Base-by-base conservation (phyloP, 163 green algal genomes). In the Scenedesmus sp. region DNA sequence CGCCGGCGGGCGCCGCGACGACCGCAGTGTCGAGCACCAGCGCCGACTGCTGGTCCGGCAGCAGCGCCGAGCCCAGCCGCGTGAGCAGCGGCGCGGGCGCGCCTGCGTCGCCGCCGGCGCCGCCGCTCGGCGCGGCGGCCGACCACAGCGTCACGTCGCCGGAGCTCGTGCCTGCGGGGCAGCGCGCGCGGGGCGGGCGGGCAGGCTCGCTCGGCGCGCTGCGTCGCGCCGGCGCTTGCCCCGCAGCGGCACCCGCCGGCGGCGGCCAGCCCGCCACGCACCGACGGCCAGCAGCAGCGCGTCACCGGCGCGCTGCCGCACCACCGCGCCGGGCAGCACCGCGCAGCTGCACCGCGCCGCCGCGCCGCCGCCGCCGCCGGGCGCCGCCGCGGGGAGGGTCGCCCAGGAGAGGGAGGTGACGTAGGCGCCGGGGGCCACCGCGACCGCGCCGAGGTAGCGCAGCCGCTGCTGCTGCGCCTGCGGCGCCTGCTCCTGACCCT, bases 271-370 rank as follows among this genome's bases (percentile, higher is more conserved):
- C 10, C 39, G 39, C 36, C 9, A 34, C 65, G 45, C 22, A 77
- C 69, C 69, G n/a, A 77, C 50, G 31, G 54, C 69, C 54, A 77
- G 69, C n/a, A 77, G 39, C 69, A 77, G 36, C 36, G 66, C 69
- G 31, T 77, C 69, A 13, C 69, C 69, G 48, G 69, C 69, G 17
- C 5, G 9, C 13, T 4, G 10, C 20, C 58, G 54, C 6, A 26
- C 42, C 24, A 57, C 53, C 33, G 34, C 36, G 13, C 54, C 53
- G 17, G 69, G 69, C 34, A 77, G 54, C 42, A 67, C 69, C 39
- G n/a, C 36, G 9, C 51, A 62, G 70, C 70, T 79, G 29, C 24
- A 26, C 62, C 62, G n/a, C 50, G 62, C 34, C 31, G 31, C 60
- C 33, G 44, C 39, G 42, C 17, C n/a, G 56, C 50, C 70, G 39